Base-by-base conservation (phyloP, 1,139 yeast genomes). In the Nakaseomyces nivariensis region DNA sequence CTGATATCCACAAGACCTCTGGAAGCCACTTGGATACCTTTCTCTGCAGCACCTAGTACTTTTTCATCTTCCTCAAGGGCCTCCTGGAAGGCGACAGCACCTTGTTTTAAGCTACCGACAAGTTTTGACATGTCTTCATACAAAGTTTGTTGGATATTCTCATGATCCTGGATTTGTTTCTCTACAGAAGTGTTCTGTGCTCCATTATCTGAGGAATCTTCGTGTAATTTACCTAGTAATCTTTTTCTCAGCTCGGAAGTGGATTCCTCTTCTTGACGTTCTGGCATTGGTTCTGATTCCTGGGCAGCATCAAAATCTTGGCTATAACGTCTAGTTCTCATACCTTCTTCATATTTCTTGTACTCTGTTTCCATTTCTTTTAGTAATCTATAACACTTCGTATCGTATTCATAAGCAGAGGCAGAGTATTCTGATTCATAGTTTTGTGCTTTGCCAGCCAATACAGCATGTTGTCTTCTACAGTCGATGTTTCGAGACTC, bases 61-160 rank as follows among this genome's bases (percentile, higher is more conserved):
- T 65, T 68, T 40, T 64, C 57, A 49, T 69, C 73, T 47, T 68
- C 67, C 22, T 65, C 63, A 34, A 71, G 52, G 25, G 70, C 71
- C 42, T 60, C 61, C 51, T 68, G 69, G 51, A 71, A 71, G 4
- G 70, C 72, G 37, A 63, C 59, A 1, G 74, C 72, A 37, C 72
- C 72, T 31, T 64, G 65, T 53, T 60, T 69, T 43, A 71, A 56
- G 13, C 67, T 65, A 5, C 60, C 57, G 1, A 69, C 66, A 17
- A 69, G 60, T 38, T 64, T 67, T 1, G 65, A 57, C 70, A 71
- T 68, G 51, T 68, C 71, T 31, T 66, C 60, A 7, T 70, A 52
- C 22, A 70, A 55, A 37, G 65, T 66, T 48, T 63, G 64, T 52
- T 71, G 74, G 37, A 63, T 53, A 29, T 62, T 58, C 50, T 71